Percentiles rank a stretch among this genome's conserved stretches.
These are phyloP conservation scores for Chaetomiaceae sp. DNA, from an alignment of 2,329 filamentous ascomycete species.

Conservation along the genomic window DNA sequence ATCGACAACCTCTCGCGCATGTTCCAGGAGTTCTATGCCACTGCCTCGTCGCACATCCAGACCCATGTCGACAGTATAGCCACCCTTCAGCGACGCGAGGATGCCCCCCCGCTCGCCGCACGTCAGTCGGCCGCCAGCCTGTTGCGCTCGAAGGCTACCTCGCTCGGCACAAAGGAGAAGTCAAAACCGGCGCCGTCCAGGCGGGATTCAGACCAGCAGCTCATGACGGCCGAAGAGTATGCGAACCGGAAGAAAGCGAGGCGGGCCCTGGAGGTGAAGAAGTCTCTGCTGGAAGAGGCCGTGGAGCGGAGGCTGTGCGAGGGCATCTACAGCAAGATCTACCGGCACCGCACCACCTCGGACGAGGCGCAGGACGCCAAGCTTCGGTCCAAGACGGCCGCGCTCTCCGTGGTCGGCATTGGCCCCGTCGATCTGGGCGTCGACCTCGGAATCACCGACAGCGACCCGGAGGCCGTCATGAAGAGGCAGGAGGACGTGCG, in stretches of 20 bases:
- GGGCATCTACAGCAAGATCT: constrained; percentile 79
- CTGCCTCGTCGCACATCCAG: constrained; percentile 72
- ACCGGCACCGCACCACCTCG: constrained; percentile 82
- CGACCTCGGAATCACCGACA: constrained; percentile 55
- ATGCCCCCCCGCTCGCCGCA: constrained; percentile 41
- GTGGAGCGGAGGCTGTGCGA: constrained; percentile 84
- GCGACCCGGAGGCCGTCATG: constrained; percentile 50
- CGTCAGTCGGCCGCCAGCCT: constrained; percentile 51
- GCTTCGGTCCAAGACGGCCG: constrained; percentile 86
- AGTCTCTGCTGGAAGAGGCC: constrained; percentile 74
- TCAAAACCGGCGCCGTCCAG: constrained; percentile 35
- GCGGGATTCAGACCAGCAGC: constrained; percentile 60
- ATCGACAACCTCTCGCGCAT: constrained; percentile 77
- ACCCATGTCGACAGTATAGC: constrained; percentile 81
- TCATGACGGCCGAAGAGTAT: constrained; percentile 85
- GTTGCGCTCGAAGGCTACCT: constrained; percentile 49
- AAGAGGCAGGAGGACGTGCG: constrained; percentile 63
- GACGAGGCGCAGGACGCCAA: constrained; percentile 95
- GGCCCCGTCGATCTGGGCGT: constrained; percentile 78
- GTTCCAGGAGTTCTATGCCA: constrained; percentile 90
- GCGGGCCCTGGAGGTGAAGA: constrained; percentile 71
- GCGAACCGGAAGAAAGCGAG: constrained; percentile 72
- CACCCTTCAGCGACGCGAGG: constrained; percentile 64
- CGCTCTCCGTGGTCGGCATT: constrained; percentile 85
- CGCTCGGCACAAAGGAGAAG: constrained; percentile 48